phyloP scores from a whole-genome alignment of 495 filamentous ascomycete genomes.

The Cetradonia linearis region DNA sequence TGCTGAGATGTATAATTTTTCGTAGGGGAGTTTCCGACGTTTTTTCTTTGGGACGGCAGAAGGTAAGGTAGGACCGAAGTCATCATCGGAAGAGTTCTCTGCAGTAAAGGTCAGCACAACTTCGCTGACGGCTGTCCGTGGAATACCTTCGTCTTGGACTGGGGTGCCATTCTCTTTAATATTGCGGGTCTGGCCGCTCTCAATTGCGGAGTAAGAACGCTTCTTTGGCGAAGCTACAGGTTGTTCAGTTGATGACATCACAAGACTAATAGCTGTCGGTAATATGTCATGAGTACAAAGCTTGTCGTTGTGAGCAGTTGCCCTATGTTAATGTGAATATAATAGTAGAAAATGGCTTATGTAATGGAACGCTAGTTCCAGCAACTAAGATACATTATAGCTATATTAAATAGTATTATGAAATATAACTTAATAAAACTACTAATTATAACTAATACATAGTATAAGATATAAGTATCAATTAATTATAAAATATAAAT shows the following conservation, averaged over 20 bases:
- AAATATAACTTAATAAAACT: no score
- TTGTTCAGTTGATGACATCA: neutral
- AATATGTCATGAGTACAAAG: neutral
- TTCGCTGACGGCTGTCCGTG: neutral
- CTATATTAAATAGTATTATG: no score
- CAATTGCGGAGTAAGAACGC: constrained; percentile 3
- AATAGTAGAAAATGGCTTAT: neutral
- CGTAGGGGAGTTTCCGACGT: constrained; percentile 79
- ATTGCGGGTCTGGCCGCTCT: neutral
- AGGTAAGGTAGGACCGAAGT: constrained; percentile 84
- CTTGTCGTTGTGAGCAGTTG: neutral
- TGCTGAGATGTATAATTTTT: constrained; percentile 87
- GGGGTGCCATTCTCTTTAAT: neutral
- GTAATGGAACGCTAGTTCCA: neutral
- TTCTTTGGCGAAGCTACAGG: constrained; percentile 6
- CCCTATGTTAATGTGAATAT: neutral
- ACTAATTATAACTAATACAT: no score
- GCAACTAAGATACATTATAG: neutral
- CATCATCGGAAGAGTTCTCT: constrained; percentile 81
- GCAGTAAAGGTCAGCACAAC: neutral
- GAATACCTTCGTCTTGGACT: neutral
- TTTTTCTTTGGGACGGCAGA: constrained; percentile 68
- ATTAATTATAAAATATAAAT: no score
- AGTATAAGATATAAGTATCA: no score
- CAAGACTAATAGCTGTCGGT: neutral